phyloP scores from a whole-genome alignment of 208 protist genomes.

The Crithidia fasciculata region DNA sequence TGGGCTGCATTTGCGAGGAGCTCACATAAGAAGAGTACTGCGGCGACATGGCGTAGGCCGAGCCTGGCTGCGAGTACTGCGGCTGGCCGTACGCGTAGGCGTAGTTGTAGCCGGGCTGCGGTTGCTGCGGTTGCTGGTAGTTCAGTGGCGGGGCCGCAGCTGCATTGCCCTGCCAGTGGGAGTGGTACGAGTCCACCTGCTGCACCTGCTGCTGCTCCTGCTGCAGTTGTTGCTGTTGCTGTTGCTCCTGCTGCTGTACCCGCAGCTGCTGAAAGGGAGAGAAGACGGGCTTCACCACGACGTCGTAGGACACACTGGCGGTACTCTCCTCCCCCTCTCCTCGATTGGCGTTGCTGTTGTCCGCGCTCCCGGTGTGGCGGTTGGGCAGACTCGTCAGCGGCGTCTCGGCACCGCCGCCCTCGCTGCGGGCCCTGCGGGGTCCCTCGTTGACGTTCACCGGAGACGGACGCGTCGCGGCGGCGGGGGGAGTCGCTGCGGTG shows the following conservation, averaged over 20 bases:
- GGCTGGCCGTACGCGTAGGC: constrained; percentile 2
- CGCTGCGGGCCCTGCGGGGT: too few species aligned
- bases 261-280: neutral
- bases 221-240: neutral
- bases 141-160: neutral
- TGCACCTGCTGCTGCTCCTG: constrained; percentile 17
- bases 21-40: neutral
- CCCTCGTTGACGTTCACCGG: too few species aligned
- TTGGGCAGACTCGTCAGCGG: neutral
- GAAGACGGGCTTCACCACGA: constrained; percentile 14
- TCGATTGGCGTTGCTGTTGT: neutral
- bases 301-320: neutral
- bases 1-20: neutral
- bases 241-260: neutral
- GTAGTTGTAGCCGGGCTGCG: neutral
- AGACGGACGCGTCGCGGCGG: too few species aligned
- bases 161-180: neutral
- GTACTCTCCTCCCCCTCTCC: neutral
- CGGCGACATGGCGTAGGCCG: neutral
- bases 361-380: neutral
- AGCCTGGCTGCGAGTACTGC: neutral
- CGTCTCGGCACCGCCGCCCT: too few species aligned
- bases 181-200: neutral
- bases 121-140: neutral
- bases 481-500: too few species aligned